Evolutionary conservation across 2,329 filamentous ascomycete species (phyloP), one percentile per base, ranked within the genome.

Genomic region (Phialocephala subalpina): DNA sequence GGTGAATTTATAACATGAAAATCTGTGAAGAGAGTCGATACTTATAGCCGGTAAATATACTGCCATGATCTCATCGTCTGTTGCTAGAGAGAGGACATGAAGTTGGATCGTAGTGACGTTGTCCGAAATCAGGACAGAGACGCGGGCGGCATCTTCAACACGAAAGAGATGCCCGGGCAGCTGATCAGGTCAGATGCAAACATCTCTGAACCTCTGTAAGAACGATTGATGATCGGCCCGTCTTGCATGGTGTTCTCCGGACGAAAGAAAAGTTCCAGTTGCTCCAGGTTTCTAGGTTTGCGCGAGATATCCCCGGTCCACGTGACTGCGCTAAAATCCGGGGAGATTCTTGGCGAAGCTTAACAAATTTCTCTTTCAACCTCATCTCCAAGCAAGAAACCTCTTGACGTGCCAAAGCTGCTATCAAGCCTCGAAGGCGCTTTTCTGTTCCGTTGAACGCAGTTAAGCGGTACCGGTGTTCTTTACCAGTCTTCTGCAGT

Each of bases 361-460:
- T 49, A n/a, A n/a, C 45, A 49, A 49, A 49, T 49, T 16, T 49
- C n/a, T 22, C 45, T 49, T 49, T n/a, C n/a, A 49, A 20, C 40
- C 18, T 16, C 6, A 49, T n/a, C 2, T 22, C n/a, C n/a, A n/a
- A n/a, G n/a, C n/a, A n/a, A n/a, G n/a, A n/a, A 6, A 20, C 45
- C 20, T 25, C 6, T 25, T 33, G 29, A 33, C 4, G 9, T 33
- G n/a, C n/a, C 29, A 33, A 33, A 9, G 29, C 29, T 9, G 29
- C 29, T 33, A 33, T 33, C 29, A 33, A n/a, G 29, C 29, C 29
- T 33, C 9, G 29, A 33, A 33, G 29, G 29, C 29, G 9, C 4
- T 33, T 5, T 4, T 33, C 9, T 5, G 29, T 33, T 33, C 29
- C 29, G 29, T 5, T 9, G 4, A 9, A 5, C 4, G 29, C 9